A percentile compares a stretch with the other conserved stretches of the same genome.
Conservation (phyloP, 805 yeast species). For the Saccharomyces eubayanus region DNA sequence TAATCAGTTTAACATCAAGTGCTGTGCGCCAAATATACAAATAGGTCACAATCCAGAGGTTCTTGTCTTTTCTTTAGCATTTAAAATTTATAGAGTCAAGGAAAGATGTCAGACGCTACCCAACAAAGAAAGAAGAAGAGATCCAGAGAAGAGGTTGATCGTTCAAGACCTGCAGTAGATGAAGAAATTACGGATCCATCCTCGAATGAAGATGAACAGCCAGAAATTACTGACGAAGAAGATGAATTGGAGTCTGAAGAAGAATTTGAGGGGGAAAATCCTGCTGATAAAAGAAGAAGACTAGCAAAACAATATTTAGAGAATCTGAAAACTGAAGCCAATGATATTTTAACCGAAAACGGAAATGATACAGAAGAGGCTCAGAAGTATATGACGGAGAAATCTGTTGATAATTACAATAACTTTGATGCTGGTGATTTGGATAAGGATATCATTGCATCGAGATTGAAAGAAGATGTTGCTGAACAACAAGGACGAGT, state of each 20-base stretch:
- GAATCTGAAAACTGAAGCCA: constrained; percentile 57
- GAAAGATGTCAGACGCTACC: constrained; percentile 2
- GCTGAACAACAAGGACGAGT: constrained; percentile 84
- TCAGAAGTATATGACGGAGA: constrained; percentile 10
- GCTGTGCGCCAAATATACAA: neutral
- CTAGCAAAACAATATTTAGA: constrained; percentile 88
- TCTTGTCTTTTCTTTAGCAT: neutral
- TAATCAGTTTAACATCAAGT: neutral
- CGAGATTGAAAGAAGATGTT: constrained; percentile 77
- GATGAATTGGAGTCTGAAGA: constrained; percentile 53
- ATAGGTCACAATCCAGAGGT: neutral
- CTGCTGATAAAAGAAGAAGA: constrained; percentile 89
- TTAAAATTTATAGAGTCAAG: neutral
- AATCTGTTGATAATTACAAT: constrained; percentile 30
- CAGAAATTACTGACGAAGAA: constrained; percentile 32
- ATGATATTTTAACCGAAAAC: constrained; percentile 28
- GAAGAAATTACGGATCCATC: constrained; percentile 48
- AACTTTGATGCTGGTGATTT: constrained; percentile 85
- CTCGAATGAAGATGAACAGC: constrained; percentile 43
- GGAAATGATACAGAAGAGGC: constrained; percentile 8
- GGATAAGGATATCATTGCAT: constrained; percentile 76
- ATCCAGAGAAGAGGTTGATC: constrained; percentile 16
- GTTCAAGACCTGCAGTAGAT: constrained; percentile 29
- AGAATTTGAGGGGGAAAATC: constrained; percentile 66
- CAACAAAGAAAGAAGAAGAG: constrained; percentile 14